phyloP scores from a whole-genome alignment of 768 basidiomycete species.

The Collybia mongolica region DNA sequence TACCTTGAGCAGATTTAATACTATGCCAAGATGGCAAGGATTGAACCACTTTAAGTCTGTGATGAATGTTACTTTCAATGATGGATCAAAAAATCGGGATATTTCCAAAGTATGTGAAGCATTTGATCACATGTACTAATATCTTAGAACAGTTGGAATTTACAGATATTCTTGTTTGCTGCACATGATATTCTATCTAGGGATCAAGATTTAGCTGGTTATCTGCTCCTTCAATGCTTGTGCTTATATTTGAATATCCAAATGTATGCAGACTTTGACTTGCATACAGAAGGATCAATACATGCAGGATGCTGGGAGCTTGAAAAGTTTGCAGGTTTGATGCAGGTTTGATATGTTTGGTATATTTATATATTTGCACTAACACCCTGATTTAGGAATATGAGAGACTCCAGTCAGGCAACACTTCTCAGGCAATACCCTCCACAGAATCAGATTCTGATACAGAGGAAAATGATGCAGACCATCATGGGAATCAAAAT shows the following conservation, averaged over 20 bases:
- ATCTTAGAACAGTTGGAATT: not conserved
- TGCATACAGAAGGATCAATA: constrained; percentile 25
- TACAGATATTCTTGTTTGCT: constrained; percentile 18
- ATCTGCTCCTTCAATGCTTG: constrained; percentile 20
- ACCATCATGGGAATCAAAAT: not conserved
- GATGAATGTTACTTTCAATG: constrained; percentile 19
- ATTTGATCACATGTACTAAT: not conserved
- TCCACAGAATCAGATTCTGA: too few relatives aligned
- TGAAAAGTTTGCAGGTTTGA: constrained; percentile 4
- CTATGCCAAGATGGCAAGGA: constrained; percentile 23
- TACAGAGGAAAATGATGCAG: too few relatives aligned
- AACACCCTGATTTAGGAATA: constrained; percentile 2
- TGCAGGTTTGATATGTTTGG: constrained; percentile 16
- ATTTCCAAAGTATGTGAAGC: constrained; percentile 22
- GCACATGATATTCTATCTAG: constrained; percentile 8
- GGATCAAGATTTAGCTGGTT: constrained; percentile 10
- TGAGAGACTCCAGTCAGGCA: not conserved
- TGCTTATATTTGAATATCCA: constrained; percentile 21
- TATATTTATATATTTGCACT: too few relatives aligned
- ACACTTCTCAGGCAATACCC: too few relatives aligned
- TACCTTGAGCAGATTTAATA: too few relatives aligned
- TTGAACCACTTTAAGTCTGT: constrained; percentile 24
- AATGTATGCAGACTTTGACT: constrained; percentile 19
- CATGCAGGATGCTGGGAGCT: constrained; percentile 10
- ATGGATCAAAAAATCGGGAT: constrained; percentile 27